These are phyloP conservation scores for Periconia macrospinosa DNA, from an alignment of 2,329 filamentous ascomycete species.

Conservation along the genomic window DNA sequence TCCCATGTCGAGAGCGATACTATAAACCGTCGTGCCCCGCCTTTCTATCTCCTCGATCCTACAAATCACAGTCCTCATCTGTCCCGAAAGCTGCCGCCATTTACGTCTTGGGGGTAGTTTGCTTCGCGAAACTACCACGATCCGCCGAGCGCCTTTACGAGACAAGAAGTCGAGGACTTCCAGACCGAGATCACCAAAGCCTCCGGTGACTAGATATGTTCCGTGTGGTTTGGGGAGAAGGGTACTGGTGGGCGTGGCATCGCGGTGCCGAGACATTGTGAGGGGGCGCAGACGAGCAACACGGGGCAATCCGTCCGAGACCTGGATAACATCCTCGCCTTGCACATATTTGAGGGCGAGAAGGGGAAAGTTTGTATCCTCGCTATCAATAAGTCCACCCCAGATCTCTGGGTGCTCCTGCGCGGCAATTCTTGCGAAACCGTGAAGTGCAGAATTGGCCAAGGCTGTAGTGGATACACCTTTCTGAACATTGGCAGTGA, in stretches of 20 bases:
- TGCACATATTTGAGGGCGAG: constrained; percentile 44
- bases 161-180: constrained; percentile 42
- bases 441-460: constrained; percentile 40
- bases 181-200: constrained; percentile 46
- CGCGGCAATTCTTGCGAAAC: constrained; percentile 44
- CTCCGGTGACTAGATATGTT: constrained; percentile 50
- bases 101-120: constrained; percentile 37
- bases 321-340: constrained; percentile 41
- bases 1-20: constrained; percentile 42
- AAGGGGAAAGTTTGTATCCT: constrained; percentile 34
- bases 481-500: constrained; percentile 29
- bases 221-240: constrained; percentile 37
- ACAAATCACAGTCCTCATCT: constrained; percentile 12
- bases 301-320: constrained; percentile 43
- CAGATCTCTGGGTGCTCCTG: constrained; percentile 45
- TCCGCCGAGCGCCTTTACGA: constrained; percentile 45
- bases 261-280: constrained; percentile 22
- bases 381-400: constrained; percentile 44
- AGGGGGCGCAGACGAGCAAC: constrained; percentile 35
- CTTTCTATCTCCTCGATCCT: constrained; percentile 21
- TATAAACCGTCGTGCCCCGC: constrained; percentile 35
- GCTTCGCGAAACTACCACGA: constrained; percentile 46
- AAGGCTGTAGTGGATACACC: constrained; percentile 32
- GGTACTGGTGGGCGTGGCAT: constrained; percentile 3
- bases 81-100: constrained; percentile 24